Evolutionary conservation across 371 early-diverging fungal genomes (phyloP), one percentile per base, ranked within the genome.

Genomic region (Conidiobolus incongruus): DNA sequence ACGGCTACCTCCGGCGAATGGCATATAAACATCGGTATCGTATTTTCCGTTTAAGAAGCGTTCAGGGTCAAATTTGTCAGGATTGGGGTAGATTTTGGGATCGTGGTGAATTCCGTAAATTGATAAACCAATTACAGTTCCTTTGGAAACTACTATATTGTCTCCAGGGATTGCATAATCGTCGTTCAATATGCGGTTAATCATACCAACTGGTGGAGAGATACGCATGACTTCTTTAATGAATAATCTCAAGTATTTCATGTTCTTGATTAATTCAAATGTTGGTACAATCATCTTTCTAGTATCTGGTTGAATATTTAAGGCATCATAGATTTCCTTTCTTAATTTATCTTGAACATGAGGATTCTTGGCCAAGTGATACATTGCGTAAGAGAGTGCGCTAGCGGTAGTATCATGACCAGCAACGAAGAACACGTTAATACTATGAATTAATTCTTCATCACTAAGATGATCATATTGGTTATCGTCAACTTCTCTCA

Each of bases 1-100:
- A 20, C 58, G 41, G 2, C 40, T 45, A 1, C 65, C 65, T 17
- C 28, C 35, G 21, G 35, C 37, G 17, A 44, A 44, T 19, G 45
- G 45, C 11, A 16, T 15, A 16, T 23, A 44, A 17, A 13, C 32
- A n/a, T 15, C 3, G 12, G 42, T 23, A 19, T 42, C 42, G 7
- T 40, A 17, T 2, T 24, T 40, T 17, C 19, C 8, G n/a, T 41
- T 28, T n/a, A 26, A n/a, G 19, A 41, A 41, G 3, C 41, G 10
- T 10, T 41, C 33, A 4, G 41, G 41, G 17, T 41, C 32, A 20
- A 41, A 41, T 20, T 16, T 8, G 3, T 41, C 10, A 17, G 41
- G 41, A 21, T 41, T 31, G 2, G 2, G 2, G 21, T 16, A 41
- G 11, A 5, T 31, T 17, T 31, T 31, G 6, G 4, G 11, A 13